Evolutionary conservation across 1,284 basidiomycete genomes (phyloP), one percentile per base, ranked within the genome.

Genomic region (Sanguinoderma infundibulare): DNA sequence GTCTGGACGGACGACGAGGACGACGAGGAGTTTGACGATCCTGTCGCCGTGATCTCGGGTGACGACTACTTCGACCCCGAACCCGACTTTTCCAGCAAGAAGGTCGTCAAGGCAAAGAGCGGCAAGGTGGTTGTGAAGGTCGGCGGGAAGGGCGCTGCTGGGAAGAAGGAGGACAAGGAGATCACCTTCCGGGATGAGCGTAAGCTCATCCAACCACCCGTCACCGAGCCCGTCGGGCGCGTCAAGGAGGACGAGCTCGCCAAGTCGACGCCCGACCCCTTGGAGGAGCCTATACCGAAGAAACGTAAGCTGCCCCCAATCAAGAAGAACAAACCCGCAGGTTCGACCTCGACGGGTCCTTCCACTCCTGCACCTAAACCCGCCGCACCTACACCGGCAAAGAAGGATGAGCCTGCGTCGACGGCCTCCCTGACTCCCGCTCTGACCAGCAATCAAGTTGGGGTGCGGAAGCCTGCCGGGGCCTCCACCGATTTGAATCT

Each of bases 281-380:
- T 49, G 47, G 68, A 70, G 32, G 68, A 74, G 26, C 46, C 66
- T 1, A 54, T 67, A 14, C 73, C 76, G 7, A 88, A 87, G 77
- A 89, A 87, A 68, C 81, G 78, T 53, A 91, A 90, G 69, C 77
- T 90, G 14, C 90, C 90, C 2, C 77, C 83, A 8, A 92, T 92
- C 64, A 91, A 85, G 79, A 92, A 92, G 76, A 89, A 82, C 69
- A 91, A 90, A 72, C 65, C 73, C 5, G 61, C 73, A 1, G 66
- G 72, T 8, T 61, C 75, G 32, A 62, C 70, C 0, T 65, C 73
- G 9, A 63, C 72, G 35, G 64, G 72, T 0, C 69, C 79, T 1
- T 68, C 75, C 7, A 70, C 70, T 5, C 67, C 72, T 5, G 54
- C 75, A 8, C 49, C 73, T 10, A 72, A 74, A 36, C 66, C 71